Evolutionary conservation across 306 rosid species (phyloP).

Genomic region (Neltuma alba): DNA sequence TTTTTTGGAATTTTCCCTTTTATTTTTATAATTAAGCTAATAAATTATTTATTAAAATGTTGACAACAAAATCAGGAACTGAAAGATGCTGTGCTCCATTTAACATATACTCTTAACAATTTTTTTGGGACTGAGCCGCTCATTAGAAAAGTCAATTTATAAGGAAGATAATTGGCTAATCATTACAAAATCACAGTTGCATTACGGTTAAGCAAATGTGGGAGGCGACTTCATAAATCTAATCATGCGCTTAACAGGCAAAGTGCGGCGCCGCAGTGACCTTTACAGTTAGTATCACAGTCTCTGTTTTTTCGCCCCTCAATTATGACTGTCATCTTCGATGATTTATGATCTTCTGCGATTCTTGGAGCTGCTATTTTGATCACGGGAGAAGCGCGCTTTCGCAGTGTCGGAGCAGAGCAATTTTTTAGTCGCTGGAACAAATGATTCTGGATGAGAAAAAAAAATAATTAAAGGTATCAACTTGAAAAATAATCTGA

Average conservation of each 20-base stretch:
- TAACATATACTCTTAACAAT: no score
- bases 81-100: no score
- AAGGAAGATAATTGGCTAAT: neutral
- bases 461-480: neutral
- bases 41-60: no score
- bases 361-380: neutral
- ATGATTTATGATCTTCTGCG: neutral
- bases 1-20: no score
- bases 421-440: neutral
- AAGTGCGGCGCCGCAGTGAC: neutral
- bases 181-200: neutral
- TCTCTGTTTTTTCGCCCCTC: neutral
- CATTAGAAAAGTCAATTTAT: neutral
- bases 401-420: neutral
- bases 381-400: neutral
- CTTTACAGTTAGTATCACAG: neutral
- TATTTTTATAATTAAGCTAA: no score
- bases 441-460: neutral
- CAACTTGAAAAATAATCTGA: neutral
- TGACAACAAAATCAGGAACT: no score
- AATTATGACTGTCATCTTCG: neutral
- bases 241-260: neutral
- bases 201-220: neutral
- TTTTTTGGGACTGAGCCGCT: neutral
- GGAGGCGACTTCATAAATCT: neutral